Percentiles rank a stretch among this genome's conserved stretches.
Conservation (phyloP, 148 eudicot species). For the Dianthus caryophyllus region DNA sequence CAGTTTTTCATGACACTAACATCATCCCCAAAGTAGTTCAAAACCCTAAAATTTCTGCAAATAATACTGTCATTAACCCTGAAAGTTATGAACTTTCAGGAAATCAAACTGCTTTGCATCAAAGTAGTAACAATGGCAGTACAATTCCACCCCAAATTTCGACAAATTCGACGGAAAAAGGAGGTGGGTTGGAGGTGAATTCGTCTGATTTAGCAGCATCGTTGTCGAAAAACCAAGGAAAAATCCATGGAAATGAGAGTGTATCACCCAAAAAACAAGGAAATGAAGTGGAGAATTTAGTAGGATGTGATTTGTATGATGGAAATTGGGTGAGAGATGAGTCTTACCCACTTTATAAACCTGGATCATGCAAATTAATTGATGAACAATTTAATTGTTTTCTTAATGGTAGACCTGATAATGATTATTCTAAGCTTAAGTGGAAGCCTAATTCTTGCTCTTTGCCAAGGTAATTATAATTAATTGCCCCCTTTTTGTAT, state of each 20-base stretch:
- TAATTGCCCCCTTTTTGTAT: neutral
- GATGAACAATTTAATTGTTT: slow-evolving; percentile 72
- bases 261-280: slow-evolving; percentile 22
- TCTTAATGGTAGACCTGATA: slow-evolving; percentile 71
- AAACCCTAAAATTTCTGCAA: slow-evolving; percentile 1
- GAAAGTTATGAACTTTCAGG: neutral
- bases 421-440: slow-evolving; percentile 40
- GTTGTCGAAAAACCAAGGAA: slow-evolving; percentile 30
- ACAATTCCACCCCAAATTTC: slow-evolving; percentile 4
- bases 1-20: neutral
- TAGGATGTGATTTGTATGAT: slow-evolving; percentile 66
- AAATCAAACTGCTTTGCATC: neutral
- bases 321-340: slow-evolving; percentile 69
- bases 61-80: neutral
- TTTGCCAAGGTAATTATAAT: slow-evolving; percentile 68
- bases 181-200: slow-evolving; percentile 23
- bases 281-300: slow-evolving; percentile 24
- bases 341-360: slow-evolving; percentile 60
- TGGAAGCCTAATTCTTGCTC: slow-evolving; percentile 69
- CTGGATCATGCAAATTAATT: slow-evolving; percentile 62
- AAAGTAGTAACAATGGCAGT: neutral
- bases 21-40: neutral
- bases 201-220: slow-evolving; percentile 36
- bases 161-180: slow-evolving; percentile 7
- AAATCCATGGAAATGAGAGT: slow-evolving; percentile 3